These are phyloP conservation scores for Mycena epipterygia DNA, from an alignment of 768 basidiomycete genomes.

Conservation along the genomic window DNA sequence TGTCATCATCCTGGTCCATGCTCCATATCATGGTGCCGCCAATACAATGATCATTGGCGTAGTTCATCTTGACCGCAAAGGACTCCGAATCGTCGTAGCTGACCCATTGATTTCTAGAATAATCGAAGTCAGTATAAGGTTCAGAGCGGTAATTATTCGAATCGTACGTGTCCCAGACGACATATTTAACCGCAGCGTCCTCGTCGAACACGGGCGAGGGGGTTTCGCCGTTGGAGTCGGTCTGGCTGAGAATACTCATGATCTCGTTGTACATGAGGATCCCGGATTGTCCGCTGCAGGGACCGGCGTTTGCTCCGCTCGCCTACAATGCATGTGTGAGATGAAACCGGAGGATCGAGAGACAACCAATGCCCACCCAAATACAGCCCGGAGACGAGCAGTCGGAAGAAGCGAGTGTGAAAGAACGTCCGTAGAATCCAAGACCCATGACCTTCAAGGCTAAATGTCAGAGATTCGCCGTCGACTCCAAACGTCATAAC, in stretches of 20 bases:
- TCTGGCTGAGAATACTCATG: conserved; percentile 32
- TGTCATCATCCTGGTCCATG: conserved; percentile 34
- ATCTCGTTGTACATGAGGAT: conserved; percentile 12
- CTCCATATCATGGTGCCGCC: conserved; percentile 43
- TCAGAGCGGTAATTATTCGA: not conserved
- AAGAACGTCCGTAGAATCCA: conserved; percentile 47
- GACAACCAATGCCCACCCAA: conserved; percentile 23
- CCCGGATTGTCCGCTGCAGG: conserved; percentile 22
- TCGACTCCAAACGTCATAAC: not conserved
- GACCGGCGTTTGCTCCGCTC: conserved; percentile 33
- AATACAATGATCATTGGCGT: conserved; percentile 39
- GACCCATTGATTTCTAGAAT: conserved; percentile 41
- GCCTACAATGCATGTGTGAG: not conserved
- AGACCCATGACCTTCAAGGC: conserved; percentile 33
- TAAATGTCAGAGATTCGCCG: not conserved
- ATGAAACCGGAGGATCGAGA: not conserved
- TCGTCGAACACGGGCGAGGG: conserved; percentile 35
- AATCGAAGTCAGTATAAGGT: not conserved
- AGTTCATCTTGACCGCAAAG: conserved; percentile 40
- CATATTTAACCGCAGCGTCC: conserved; percentile 42
- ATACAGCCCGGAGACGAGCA: conserved; percentile 39
- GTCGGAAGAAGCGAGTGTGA: conserved; percentile 36
- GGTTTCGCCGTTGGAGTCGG: not conserved
- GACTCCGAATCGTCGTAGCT: conserved; percentile 42
- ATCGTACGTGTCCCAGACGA: conserved; percentile 36